These are phyloP conservation scores for Parathielavia appendiculata DNA, from an alignment of 495 filamentous ascomycete genomes.

Conservation along the genomic window DNA sequence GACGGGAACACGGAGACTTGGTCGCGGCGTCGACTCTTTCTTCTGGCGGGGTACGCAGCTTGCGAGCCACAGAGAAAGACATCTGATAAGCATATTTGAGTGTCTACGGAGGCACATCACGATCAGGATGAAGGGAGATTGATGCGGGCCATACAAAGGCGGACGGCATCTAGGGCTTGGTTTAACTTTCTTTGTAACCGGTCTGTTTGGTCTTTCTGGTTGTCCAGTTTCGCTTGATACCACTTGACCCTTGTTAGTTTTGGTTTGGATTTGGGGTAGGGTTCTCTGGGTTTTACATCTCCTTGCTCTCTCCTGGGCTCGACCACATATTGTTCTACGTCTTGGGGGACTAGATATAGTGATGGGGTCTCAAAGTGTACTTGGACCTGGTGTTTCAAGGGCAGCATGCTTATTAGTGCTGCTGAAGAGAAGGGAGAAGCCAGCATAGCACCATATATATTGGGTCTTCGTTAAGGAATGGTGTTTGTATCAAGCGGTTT, in stretches of 20 bases:
- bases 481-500: no score
- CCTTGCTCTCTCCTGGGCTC: neutral
- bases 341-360: neutral
- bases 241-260: constrained; percentile 1
- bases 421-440: neutral
- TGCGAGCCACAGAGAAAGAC: no score
- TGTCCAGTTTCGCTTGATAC: constrained; percentile 5
- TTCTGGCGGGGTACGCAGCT: no score
- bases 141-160: neutral
- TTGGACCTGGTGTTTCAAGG: no score
- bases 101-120: no score
- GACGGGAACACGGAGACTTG: neutral
- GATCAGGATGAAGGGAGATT: no score
- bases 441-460: neutral
- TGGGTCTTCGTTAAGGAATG: neutral
- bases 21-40: no score
- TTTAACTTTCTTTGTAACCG: neutral
- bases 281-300: neutral
- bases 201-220: neutral
- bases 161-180: neutral
- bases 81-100: no score
- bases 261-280: neutral
- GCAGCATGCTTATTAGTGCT: neutral
- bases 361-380: neutral
- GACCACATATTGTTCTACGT: neutral